phyloP scores from a whole-genome alignment of 352 stramenopile genomes.

The Peronosclerospora sorghi region DNA sequence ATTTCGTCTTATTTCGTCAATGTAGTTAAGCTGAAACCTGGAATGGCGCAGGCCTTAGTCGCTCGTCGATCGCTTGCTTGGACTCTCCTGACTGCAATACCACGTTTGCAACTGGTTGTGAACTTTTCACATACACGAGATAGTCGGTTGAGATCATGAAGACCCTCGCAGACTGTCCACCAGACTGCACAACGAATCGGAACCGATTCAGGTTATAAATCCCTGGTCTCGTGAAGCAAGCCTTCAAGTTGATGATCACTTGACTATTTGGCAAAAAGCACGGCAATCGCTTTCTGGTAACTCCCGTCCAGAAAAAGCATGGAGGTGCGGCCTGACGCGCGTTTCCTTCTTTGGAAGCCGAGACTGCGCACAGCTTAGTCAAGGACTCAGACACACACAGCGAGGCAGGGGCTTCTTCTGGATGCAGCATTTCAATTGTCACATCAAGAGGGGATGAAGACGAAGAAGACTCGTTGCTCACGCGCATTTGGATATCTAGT shows the following conservation, averaged over 20 bases:
- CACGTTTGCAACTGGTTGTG: neutral
- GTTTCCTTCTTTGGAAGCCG: slow-evolving; percentile 5
- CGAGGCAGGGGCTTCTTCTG: slow-evolving; percentile 43
- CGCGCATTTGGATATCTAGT: slow-evolving; percentile 60
- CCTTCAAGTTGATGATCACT: slow-evolving; percentile 45
- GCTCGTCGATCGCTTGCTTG: slow-evolving; percentile 13
- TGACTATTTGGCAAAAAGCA: slow-evolving; percentile 36
- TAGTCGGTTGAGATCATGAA: slow-evolving; percentile 73
- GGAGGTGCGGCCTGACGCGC: slow-evolving; percentile 23
- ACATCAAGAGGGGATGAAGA: slow-evolving; percentile 56
- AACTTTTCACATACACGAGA: slow-evolving; percentile 51
- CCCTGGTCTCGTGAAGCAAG: slow-evolving; percentile 59
- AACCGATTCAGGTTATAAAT: slow-evolving; percentile 82
- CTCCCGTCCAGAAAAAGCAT: slow-evolving; percentile 70
- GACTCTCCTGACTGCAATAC: slow-evolving; percentile 6
- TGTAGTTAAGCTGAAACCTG: no score
- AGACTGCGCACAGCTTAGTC: slow-evolving; percentile 22
- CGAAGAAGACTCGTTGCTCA: slow-evolving; percentile 52
- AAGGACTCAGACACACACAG: slow-evolving; percentile 8
- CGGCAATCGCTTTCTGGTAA: slow-evolving; percentile 58
- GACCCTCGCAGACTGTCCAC: slow-evolving; percentile 19
- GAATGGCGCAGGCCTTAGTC: slow-evolving; percentile 9
- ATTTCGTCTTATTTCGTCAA: no score
- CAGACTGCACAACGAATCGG: slow-evolving; percentile 41
- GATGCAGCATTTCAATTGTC: slow-evolving; percentile 67